Evolutionary conservation across 1,139 yeast species (phyloP).

Genomic region (Magnusiomyces ingens): DNA sequence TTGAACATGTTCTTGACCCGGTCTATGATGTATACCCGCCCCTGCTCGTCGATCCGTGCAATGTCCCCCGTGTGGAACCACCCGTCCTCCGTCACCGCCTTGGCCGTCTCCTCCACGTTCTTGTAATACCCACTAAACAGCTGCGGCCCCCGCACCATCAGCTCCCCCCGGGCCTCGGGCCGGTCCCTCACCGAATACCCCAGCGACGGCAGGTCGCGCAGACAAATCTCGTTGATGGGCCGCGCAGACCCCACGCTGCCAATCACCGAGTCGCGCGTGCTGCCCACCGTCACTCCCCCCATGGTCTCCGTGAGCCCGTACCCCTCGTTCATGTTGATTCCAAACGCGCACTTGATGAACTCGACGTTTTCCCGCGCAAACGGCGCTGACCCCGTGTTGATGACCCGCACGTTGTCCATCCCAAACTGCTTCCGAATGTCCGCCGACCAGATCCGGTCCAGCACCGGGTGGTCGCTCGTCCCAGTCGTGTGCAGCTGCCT

Average conservation of each 20-base stretch:
- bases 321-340: slow-evolving; percentile 57
- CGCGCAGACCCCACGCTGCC: slow-evolving; percentile 61
- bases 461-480: slow-evolving; percentile 32
- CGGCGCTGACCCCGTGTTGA: slow-evolving; percentile 69
- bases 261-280: too few relatives aligned
- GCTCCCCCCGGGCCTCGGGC: slow-evolving; percentile 48
- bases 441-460: slow-evolving; percentile 44
- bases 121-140: slow-evolving; percentile 54
- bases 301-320: slow-evolving; percentile 72
- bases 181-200: slow-evolving; percentile 48
- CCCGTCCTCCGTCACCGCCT: slow-evolving; percentile 53
- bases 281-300: too few relatives aligned
- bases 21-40: slow-evolving; percentile 58
- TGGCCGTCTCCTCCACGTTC: slow-evolving; percentile 46
- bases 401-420: slow-evolving; percentile 40
- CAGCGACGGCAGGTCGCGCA: slow-evolving; percentile 62
- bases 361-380: slow-evolving; percentile 51
- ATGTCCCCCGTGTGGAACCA: slow-evolving; percentile 78
- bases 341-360: slow-evolving; percentile 55
- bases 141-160: slow-evolving; percentile 62
- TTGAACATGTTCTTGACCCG: slow-evolving; percentile 77
- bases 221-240: slow-evolving; percentile 47
- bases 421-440: slow-evolving; percentile 54
- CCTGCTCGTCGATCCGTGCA: slow-evolving; percentile 47
- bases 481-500: slow-evolving; percentile 34